phyloP scores from a whole-genome alignment of 352 stramenopile genomes.

The Stephanocyclus meneghinianus region DNA sequence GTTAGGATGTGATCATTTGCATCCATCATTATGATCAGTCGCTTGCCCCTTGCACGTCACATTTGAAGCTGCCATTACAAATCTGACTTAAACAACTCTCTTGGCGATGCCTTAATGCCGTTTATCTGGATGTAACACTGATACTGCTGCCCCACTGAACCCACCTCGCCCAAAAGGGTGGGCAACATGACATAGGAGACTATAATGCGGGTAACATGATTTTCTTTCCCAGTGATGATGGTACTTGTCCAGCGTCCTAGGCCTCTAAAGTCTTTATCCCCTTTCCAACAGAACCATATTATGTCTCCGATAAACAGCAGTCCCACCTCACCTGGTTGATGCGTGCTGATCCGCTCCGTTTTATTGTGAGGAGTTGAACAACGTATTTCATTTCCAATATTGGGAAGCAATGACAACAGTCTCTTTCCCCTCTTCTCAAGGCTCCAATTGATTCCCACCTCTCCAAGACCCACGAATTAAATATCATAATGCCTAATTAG shows the following conservation, averaged over 20 bases:
- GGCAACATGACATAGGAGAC: no score
- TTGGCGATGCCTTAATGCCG: no score
- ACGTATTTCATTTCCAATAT: neutral
- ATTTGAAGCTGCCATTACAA: no score
- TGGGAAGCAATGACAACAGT: neutral
- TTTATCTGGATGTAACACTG: no score
- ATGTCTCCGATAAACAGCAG: neutral
- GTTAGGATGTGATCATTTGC: no score
- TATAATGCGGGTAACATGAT: no score
- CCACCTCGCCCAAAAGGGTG: no score
- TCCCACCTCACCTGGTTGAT: neutral
- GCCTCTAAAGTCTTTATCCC: slow-evolving; percentile 39
- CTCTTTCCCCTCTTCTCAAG: neutral
- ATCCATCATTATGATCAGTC: no score
- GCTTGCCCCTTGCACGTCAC: no score
- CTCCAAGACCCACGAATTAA: neutral
- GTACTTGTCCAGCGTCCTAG: slow-evolving; percentile 81
- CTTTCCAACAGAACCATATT: neutral
- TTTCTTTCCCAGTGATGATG: no score
- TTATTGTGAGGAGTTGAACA: neutral
- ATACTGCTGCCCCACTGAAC: no score
- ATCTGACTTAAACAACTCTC: no score
- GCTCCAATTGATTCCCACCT: neutral
- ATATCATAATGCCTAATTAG: neutral
- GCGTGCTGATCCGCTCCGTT: neutral